Conservation (phyloP, 257 asterid genomes). For the Nyctanthes arbortristis region DNA sequence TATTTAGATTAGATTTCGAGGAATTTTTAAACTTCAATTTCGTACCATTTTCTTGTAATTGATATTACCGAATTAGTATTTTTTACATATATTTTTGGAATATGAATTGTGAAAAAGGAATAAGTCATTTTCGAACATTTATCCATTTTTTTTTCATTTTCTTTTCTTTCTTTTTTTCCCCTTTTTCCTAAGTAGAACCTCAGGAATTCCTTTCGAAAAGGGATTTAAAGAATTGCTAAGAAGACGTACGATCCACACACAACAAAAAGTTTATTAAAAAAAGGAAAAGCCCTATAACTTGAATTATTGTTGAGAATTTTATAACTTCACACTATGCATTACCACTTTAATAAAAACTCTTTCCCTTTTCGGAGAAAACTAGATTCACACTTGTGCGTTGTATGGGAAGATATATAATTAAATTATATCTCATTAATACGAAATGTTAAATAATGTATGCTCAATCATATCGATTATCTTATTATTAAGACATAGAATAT, state of each 20-base stretch:
- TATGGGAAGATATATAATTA: too few species aligned
- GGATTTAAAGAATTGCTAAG: constrained; percentile 1
- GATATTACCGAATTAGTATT: too few species aligned
- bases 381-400: too few species aligned
- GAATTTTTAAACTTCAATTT: too few species aligned
- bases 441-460: too few species aligned
- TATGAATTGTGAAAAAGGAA: too few species aligned
- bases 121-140: not conserved
- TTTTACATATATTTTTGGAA: too few species aligned
- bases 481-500: too few species aligned
- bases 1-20: too few species aligned
- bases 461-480: too few species aligned
- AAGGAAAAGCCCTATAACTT: not conserved
- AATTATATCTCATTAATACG: too few species aligned
- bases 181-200: not conserved
- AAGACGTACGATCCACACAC: constrained; percentile 31
- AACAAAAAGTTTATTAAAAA: constrained; percentile 12
- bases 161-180: not conserved
- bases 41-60: too few species aligned
- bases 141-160: not conserved
- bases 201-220: constrained; percentile 16
- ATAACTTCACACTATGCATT: not conserved
- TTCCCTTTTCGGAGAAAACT: not conserved
- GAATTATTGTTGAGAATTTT: not conserved
- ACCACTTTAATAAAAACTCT: constrained; percentile 16